These are phyloP conservation scores for Pisolithus thermaeus DNA, from an alignment of 1,284 basidiomycete genomes.

Conservation along the genomic window DNA sequence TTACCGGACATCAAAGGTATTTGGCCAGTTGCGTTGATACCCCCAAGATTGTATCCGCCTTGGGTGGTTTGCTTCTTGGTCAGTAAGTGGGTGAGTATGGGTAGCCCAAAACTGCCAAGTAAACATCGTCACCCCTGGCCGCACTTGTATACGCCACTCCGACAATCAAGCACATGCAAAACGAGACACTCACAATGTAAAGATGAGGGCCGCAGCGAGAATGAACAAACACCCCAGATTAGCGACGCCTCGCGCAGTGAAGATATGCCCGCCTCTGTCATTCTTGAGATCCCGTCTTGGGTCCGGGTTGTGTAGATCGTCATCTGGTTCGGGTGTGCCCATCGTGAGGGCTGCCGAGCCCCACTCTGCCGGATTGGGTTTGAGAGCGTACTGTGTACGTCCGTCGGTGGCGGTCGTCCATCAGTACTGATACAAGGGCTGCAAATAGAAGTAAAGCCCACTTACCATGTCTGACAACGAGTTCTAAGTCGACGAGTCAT, in stretches of 20 bases:
- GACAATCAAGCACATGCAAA: not conserved
- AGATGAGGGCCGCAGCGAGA: slow-evolving; percentile 29
- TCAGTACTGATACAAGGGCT: too few relatives aligned
- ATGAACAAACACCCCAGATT: slow-evolving; percentile 44
- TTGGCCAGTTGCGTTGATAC: slow-evolving; percentile 50
- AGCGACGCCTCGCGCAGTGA: slow-evolving; percentile 34
- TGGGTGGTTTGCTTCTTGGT: slow-evolving; percentile 33
- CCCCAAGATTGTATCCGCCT: slow-evolving; percentile 47
- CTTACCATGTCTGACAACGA: slow-evolving; percentile 23
- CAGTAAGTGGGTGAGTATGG: slow-evolving; percentile 34
- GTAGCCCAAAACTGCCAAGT: slow-evolving; percentile 9
- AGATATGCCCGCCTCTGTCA: slow-evolving; percentile 36
- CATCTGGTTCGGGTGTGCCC: slow-evolving; percentile 25
- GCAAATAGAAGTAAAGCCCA: not conserved
- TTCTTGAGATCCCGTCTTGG: slow-evolving; percentile 29
- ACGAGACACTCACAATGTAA: slow-evolving; percentile 29
- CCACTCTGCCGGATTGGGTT: slow-evolving; percentile 28
- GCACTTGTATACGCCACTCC: too few relatives aligned
- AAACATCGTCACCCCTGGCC: not conserved
- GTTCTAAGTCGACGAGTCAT: slow-evolving; percentile 13
- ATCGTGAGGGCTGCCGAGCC: slow-evolving; percentile 20
- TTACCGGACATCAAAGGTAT: slow-evolving; percentile 60
- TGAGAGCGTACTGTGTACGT: slow-evolving; percentile 23
- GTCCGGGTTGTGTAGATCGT: slow-evolving; percentile 29
- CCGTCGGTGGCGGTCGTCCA: not conserved